Conservation (phyloP, 768 basidiomycete genomes). For the Panaeolus cyanescens region DNA sequence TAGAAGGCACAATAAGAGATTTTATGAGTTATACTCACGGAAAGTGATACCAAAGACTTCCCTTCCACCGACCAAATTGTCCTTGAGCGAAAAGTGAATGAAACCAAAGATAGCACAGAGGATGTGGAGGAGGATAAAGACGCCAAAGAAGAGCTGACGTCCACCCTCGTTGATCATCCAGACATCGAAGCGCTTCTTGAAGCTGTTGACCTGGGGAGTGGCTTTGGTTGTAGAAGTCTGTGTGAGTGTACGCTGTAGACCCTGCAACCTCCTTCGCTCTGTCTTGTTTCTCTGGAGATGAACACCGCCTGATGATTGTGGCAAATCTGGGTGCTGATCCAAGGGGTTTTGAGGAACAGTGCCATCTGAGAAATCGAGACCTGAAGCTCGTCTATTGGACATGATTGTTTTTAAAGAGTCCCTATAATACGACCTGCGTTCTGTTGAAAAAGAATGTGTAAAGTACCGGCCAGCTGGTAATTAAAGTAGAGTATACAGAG, state of each 20-base stretch:
- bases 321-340: slow-evolving; percentile 56
- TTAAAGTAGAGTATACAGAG: slow-evolving; percentile 12
- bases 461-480: slow-evolving; percentile 52
- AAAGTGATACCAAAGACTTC: slow-evolving; percentile 75
- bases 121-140: slow-evolving; percentile 81
- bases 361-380: slow-evolving; percentile 70
- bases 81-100: slow-evolving; percentile 77
- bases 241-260: slow-evolving; percentile 69
- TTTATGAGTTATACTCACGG: slow-evolving; percentile 42
- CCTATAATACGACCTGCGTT: slow-evolving; percentile 39
- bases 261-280: slow-evolving; percentile 82
- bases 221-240: slow-evolving; percentile 25
- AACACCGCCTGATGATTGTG: slow-evolving; percentile 23
- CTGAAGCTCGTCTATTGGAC: slow-evolving; percentile 52
- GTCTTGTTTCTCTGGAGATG: slow-evolving; percentile 84
- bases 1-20: not conserved
- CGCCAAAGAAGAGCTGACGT: slow-evolving; percentile 71
- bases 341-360: slow-evolving; percentile 36
- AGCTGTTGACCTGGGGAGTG: slow-evolving; percentile 38
- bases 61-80: slow-evolving; percentile 71
- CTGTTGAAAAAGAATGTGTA: slow-evolving; percentile 35
- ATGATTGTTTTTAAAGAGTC: slow-evolving; percentile 25
- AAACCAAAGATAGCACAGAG: slow-evolving; percentile 79
- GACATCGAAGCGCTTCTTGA: slow-evolving; percentile 52
- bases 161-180: slow-evolving; percentile 98